phyloP scores from a whole-genome alignment of 371 early-diverging fungal genomes.

The Apophysomyces elegans region DNA sequence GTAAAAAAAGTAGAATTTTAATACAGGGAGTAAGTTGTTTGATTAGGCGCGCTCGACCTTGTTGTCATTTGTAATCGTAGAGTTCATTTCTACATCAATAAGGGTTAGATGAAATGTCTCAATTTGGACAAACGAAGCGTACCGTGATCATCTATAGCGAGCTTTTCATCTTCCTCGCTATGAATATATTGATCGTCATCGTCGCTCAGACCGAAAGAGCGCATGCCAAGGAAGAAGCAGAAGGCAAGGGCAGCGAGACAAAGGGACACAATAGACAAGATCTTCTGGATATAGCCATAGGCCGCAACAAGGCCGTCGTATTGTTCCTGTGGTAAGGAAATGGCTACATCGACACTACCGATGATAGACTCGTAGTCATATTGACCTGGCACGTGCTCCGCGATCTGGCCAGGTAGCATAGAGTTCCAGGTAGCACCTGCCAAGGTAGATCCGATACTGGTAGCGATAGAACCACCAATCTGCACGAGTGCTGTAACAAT shows the following conservation, averaged over 20 bases:
- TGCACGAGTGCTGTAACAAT: slow-evolving; percentile 47
- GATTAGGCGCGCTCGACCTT: background rate
- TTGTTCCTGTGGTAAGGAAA: slow-evolving; percentile 25
- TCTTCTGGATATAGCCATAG: slow-evolving; percentile 33
- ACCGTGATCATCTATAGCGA: background rate
- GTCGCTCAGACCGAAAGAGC: slow-evolving; percentile 21
- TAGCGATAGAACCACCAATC: slow-evolving; percentile 40
- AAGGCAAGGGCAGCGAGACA: slow-evolving; percentile 26
- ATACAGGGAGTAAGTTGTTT: no score
- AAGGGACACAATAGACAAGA: slow-evolving; percentile 41
- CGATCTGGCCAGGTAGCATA: slow-evolving; percentile 38
- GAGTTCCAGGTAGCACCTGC: slow-evolving; percentile 55
- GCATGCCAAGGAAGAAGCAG: slow-evolving; percentile 18
- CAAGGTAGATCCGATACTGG: slow-evolving; percentile 47
- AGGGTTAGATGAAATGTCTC: background rate
- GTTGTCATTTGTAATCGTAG: background rate
- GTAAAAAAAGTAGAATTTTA: no score
- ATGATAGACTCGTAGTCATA: slow-evolving; percentile 25
- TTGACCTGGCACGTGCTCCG: slow-evolving; percentile 38
- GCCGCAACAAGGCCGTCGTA: slow-evolving; percentile 20
- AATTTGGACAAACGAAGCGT: background rate
- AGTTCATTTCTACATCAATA: background rate
- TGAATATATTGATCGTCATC: slow-evolving; percentile 5
- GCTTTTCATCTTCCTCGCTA: background rate
- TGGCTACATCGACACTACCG: slow-evolving; percentile 20